Base-by-base conservation (phyloP, 352 stramenopile species). In the Phytophthora nicotianae region DNA sequence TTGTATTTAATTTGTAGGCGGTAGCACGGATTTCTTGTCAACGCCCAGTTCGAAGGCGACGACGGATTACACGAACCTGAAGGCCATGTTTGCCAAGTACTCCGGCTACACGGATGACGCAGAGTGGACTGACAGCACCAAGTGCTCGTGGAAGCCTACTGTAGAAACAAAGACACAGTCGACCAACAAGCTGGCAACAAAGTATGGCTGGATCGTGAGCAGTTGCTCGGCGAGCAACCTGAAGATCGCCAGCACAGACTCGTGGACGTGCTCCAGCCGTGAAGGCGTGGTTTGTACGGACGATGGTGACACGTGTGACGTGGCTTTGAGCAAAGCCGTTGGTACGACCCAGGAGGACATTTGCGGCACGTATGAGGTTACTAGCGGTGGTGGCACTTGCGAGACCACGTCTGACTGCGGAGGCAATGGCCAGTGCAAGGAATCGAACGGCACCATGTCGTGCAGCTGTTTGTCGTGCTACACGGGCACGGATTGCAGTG, bases 391-490 rank as follows among this genome's bases (percentile, higher is more conserved):
- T 37, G 77, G 72, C 21, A 87, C 79, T 19, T 95, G 86, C 61
- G 57, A 83, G 32, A 76, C 56, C 17, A 89, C 83, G 26, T 74
- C 68, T 0, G 81, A 93, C 57, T 95, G 86, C 60, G 83, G 83
- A 13, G 62, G 72, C 33, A 88, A 95, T 41, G 86, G 86, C 21
- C 84, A 95, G 49, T 95, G 86, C 51, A 68, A 88, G 20, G 68
- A 71, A 6, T 69, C 75, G 5, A 79, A 89, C 33, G 86, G 84
- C 47, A 79, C 74, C 9, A 90, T 79, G 56, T 71, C 76, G 37
- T 95, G 86, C 76, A 81, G 55, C 50, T 95, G 86, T 46, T 52
- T 90, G 47, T 74, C 81, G 0, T 95, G 86, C 62, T 95, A 89
- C 74, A 90, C 79, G 11, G 86, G 86, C n/a, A 75, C 63, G 5